Evolutionary conservation across 78 protist genomes (phyloP).

Genomic region (Emiliania huxleyi): DNA sequence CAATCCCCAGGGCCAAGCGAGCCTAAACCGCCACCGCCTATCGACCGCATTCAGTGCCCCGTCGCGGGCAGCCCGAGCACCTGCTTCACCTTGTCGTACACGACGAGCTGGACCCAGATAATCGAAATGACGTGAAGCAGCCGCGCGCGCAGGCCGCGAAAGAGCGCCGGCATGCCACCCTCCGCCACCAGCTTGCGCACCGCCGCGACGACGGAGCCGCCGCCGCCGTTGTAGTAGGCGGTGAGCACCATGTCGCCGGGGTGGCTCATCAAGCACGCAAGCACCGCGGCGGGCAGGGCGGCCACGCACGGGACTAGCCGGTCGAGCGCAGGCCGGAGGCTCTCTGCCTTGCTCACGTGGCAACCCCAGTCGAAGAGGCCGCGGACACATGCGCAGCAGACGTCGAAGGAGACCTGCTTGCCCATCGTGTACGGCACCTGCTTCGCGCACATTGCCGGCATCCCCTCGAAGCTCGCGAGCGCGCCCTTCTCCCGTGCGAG

Average conservation of each 20-base stretch:
- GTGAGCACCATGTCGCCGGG: not conserved
- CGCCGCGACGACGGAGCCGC: no score
- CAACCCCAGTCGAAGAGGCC: no score
- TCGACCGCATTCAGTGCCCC: no score
- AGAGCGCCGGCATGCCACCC: not conserved
- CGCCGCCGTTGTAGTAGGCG: not conserved
- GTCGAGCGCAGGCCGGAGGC: no score
- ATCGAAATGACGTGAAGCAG: not conserved
- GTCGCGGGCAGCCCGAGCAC: not conserved
- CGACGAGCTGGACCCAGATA: not conserved
- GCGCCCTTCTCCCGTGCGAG: not conserved
- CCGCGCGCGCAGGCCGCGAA: not conserved
- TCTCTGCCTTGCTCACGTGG: no score
- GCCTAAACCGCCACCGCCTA: no score
- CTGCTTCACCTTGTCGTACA: not conserved
- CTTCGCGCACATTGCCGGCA: not conserved
- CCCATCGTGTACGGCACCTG: not conserved
- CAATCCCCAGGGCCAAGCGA: no score
- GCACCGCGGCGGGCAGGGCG: not conserved
- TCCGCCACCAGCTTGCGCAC: not conserved
- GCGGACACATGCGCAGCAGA: no score
- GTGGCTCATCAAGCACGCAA: not conserved
- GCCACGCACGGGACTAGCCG: no score
- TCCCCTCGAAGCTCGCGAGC: not conserved
- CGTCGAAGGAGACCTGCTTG: no score